Evolutionary conservation across 2,329 filamentous ascomycete species (phyloP).

Genomic region (Gaeumannomyces tritici): DNA sequence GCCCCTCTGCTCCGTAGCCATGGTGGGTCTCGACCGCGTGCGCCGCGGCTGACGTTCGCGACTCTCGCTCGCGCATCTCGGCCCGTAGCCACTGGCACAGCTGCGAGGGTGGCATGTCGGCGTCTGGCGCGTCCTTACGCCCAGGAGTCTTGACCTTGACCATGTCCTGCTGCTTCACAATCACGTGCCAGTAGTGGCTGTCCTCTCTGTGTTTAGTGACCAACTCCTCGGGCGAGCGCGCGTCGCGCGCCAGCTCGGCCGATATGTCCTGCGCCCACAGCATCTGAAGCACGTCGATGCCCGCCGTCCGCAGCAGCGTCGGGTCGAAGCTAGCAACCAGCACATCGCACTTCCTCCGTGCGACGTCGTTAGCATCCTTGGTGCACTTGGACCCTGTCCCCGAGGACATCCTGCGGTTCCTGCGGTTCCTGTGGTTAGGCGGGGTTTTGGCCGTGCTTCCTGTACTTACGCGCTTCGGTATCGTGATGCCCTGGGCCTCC

Average conservation of each 20-base stretch:
- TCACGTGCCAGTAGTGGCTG: conserved; percentile 75
- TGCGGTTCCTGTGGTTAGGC: no score
- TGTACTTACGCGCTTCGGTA: conserved; percentile 48
- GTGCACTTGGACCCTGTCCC: background rate
- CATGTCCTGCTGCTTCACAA: conserved; percentile 70
- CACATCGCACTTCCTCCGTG: conserved; percentile 60
- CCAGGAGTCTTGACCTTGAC: conserved; percentile 73
- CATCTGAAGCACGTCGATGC: conserved; percentile 65
- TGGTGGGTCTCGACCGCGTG: background rate
- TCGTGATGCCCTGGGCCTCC: conserved; percentile 51
- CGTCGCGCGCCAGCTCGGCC: conserved; percentile 76
- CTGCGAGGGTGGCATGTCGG: conserved; percentile 64
- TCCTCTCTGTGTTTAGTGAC: conserved; percentile 68
- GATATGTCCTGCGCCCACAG: conserved; percentile 81
- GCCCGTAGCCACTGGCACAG: conserved; percentile 71
- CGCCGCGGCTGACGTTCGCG: conserved; percentile 7
- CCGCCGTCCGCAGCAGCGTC: conserved; percentile 62
- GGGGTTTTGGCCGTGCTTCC: no score
- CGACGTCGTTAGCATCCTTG: background rate
- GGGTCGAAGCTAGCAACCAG: conserved; percentile 83
- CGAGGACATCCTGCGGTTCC: no score
- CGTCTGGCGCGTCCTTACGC: conserved; percentile 64
- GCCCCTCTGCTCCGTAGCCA: background rate
- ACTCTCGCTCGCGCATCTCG: conserved; percentile 60
- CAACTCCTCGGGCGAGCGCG: conserved; percentile 70